Base-by-base conservation (phyloP, 805 yeast species). In the Grigorovia humatica region DNA sequence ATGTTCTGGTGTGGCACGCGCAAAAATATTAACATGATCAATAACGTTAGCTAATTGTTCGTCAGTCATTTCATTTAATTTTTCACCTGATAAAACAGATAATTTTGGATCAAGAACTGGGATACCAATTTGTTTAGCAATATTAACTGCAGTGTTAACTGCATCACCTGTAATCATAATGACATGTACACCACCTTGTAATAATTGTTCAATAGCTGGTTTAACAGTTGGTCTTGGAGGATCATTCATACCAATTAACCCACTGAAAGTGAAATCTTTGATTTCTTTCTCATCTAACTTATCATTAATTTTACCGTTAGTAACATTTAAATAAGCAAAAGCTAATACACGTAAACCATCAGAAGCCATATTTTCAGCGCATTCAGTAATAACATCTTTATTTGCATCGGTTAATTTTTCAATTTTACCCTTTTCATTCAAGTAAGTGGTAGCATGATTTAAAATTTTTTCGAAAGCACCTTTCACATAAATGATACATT, bases 161-260 rank as follows among this genome's bases (percentile, higher is more conserved):
- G 88, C 78, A 67, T 90, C 97, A 60, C 96, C 96, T 9, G 99
- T 93, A 57, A 93, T 91, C 98, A 93, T 93, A 49, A 93, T 87
- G n/a, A 93, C 88, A 63, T 88, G 95, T 44, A 93, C 99, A 45
- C 98, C 96, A 55, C 98, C 96, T 62, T 82, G 82, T 73, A 89
- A 75, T 52, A 93, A 75, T 56, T 81, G 75, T 42, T 85, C 78
- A 52, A 93, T 79, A 1, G 96, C 85, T 48, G 75, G 72, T 48
- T 80, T 77, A 3, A 93, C 98, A 55, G 84, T 82, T 9, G 90
- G 85, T 62, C 99, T 80, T 52, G 99, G 99, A 9, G 99, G 99
- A 70, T 93, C 99, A 61, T 88, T 88, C 96, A 93, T 89, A 51
- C 96, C 98, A 56, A 88, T 75, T 46, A 93, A 70, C 12, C 99